Conservation (phyloP, 176 grass and related monocot genomes). For the Oryza australiensis region DNA sequence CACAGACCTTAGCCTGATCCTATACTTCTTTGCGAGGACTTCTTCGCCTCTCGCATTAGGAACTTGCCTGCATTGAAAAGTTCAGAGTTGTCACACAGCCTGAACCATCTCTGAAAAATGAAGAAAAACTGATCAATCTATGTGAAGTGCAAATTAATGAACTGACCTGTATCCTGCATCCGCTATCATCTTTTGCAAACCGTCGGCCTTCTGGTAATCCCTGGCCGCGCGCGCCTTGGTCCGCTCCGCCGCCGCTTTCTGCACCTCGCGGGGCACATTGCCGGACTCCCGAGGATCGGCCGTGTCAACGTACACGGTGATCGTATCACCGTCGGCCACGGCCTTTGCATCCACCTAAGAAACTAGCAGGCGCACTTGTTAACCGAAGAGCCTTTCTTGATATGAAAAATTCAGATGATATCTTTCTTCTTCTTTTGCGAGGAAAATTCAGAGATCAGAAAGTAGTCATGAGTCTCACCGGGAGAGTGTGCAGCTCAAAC, state of each 20-base stretch:
- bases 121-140: too few species aligned
- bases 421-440: too few species aligned
- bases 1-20: conserved; percentile 82
- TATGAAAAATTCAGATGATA: not conserved
- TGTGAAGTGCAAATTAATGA: not conserved
- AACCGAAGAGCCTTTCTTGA: not conserved
- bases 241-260: conserved; percentile 62
- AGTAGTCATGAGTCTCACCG: conserved; percentile 39
- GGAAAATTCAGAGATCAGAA: not conserved
- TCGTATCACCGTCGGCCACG: conserved; percentile 80
- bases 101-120: not conserved
- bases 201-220: conserved; percentile 74
- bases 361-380: not conserved
- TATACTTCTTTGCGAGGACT: conserved; percentile 77
- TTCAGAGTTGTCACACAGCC: conserved; percentile 11
- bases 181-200: conserved; percentile 65
- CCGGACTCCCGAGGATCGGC: conserved; percentile 52
- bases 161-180: conserved; percentile 79
- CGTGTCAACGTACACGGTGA: conserved; percentile 83
- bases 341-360: conserved; percentile 76
- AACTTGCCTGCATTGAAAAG: conserved; percentile 51
- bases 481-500: conserved; percentile 87
- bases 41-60: conserved; percentile 59
- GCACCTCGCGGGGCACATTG: conserved; percentile 69
- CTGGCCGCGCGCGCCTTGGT: conserved; percentile 52